Evolutionary conservation across 805 yeast species (phyloP), one percentile per base, ranked within the genome.

Genomic region (Candida saitoana): DNA sequence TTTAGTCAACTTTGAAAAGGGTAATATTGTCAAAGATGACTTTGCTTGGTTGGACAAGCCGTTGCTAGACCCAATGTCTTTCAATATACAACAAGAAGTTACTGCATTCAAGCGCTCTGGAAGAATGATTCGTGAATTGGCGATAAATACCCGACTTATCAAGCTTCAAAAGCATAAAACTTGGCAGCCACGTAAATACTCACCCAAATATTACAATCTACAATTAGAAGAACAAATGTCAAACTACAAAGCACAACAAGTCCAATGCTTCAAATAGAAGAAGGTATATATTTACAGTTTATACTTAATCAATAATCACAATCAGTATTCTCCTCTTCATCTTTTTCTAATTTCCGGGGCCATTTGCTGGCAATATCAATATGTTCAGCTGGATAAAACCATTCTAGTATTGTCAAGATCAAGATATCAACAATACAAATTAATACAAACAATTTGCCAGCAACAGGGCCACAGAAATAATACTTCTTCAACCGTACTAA

Each of bases 351-450:
- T 34, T 55, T 55, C 40, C 50, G 63, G 1, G 89, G 96, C 96
- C 96, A 90, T 59, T 89, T 87, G 2, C 74, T 65, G 0, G 82
- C 96, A 38, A 59, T 52, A 52, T 93, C 97, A n/a, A 93, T 85
- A 16, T 71, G 62, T 1, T 67, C 70, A 14, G 73, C 65, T 0
- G 98, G 98, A 53, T 74, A 83, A 35, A 79, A 55, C 74, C 79
- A 78, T 50, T 88, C 93, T 46, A 93, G 65, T 2, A 87, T 38
- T 30, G 71, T 60, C 42, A 72, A 74, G 3, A 93, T 49, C 37
- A 88, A 71, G 24, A 83, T 74, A 63, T 93, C 98, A 2, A 87
- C 87, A 18, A 89, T 79, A 16, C 82, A 82, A 56, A 95, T 85
- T 22, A 93, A 59, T 0, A 85, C 84, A 59, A 82, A 90, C 42